phyloP scores from a whole-genome alignment of 106 monocot genomes.

The Triglochin maritima region DNA sequence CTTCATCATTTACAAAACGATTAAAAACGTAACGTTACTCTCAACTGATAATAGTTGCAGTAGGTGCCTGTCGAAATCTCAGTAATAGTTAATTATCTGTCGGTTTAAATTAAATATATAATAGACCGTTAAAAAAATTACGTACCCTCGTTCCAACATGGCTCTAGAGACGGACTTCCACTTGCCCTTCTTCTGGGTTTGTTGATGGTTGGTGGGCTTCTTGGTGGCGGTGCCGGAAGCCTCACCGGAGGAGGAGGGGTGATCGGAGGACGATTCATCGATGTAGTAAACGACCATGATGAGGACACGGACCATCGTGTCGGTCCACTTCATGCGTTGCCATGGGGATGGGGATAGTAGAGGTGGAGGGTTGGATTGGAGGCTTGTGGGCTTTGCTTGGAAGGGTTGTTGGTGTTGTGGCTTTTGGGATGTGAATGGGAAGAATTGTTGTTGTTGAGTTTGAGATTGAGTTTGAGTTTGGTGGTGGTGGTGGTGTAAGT shows the following conservation, averaged over 20 bases:
- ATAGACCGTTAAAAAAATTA: no score
- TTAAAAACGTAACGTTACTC: no score
- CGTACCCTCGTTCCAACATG: constrained; percentile 86
- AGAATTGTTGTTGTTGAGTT: constrained; percentile 11
- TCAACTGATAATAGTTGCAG: no score
- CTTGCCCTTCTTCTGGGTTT: constrained; percentile 73
- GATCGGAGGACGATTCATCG: constrained; percentile 38
- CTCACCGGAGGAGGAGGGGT: constrained; percentile 7
- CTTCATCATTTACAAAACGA: no score
- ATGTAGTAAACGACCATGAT: constrained; percentile 66
- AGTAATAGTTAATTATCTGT: no score
- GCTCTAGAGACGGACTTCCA: constrained; percentile 91
- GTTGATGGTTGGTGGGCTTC: constrained; percentile 2
- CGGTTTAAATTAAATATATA: no score
- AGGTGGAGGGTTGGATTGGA: not conserved
- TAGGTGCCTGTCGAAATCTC: no score
- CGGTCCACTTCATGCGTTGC: constrained; percentile 98
- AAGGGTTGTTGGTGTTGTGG: not conserved
- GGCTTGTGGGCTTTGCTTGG: not conserved
- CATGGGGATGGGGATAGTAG: constrained; percentile 35
- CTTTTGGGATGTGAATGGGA: constrained; percentile 7
- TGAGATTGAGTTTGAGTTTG: no score
- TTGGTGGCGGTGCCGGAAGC: constrained; percentile 2
- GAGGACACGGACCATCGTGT: constrained; percentile 73
- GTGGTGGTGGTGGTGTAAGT: constrained; percentile 25